Base-by-base conservation (phyloP, 164 flowering plant species). In the Euptelea pleiosperma region DNA sequence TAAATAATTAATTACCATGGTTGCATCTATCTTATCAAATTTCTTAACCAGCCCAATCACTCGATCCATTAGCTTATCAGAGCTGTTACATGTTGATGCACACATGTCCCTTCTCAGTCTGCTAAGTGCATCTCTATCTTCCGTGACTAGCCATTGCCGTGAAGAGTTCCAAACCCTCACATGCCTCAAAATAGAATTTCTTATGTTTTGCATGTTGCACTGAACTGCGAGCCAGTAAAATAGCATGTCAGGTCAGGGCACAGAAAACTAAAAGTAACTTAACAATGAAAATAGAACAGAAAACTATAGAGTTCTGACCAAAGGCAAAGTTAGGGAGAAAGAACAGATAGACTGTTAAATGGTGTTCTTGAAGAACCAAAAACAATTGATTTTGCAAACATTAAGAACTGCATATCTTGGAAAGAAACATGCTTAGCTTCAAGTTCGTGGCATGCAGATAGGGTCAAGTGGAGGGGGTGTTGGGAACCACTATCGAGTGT, bases 1-100 rank as follows among this genome's bases (percentile, higher is more conserved):
- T 11, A 50, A 24, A 3, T 16, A 3, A 42, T 26, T 44, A 34
- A 57, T 54, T 68, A 88, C 92, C 88, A 79, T 80, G 34, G 65
- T 24, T 54, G 77, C 68, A 68, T 86, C 85, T 22, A 73, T 72
- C 47, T 66, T 79, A 58, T 79, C 87, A 64, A 74, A 84, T 48
- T 80, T 77, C 81, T 84, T 86, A 28, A 85, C 90, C 69, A 88
- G 69, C 16, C 57, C 71, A 44, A 85, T 63, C 28, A 85, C 96
- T 59, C 73, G 84, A 35, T 71, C 69, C 75, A 77, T 61, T 33
- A 80, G 57, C 54, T 80, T 67, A 37, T 80, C 79, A 39, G 71
- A 62, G 66, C 45, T 64, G 39, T 65, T 22, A 46, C 18, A 53
- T 51, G 71, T 42, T 49, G 78, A 60, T 52, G 79, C 61, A 63